Conservation (phyloP, 2,329 filamentous ascomycete genomes). For the Zymoseptoria pseudotritici region DNA sequence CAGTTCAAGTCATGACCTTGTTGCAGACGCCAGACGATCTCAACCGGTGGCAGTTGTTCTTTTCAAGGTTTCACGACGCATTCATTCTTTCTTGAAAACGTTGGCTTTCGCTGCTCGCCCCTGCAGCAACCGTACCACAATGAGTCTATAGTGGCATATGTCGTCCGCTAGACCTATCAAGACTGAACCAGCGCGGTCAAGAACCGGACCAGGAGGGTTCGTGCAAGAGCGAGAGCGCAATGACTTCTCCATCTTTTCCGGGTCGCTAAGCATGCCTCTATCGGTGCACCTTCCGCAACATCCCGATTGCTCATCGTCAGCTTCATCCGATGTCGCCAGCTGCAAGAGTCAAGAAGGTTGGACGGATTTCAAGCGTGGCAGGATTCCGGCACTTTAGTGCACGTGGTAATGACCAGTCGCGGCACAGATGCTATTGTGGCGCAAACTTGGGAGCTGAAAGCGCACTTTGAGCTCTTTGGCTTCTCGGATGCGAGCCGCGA, state of each 20-base stretch:
- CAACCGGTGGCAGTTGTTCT: too few relatives aligned
- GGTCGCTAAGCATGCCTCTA: neutral
- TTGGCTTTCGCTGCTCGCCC: too few relatives aligned
- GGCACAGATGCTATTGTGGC: neutral
- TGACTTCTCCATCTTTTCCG: neutral
- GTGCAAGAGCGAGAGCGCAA: neutral
- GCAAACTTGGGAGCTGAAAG: neutral
- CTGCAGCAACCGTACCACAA: too few relatives aligned
- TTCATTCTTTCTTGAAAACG: too few relatives aligned
- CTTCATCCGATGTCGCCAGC: neutral
- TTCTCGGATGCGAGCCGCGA: neutral
- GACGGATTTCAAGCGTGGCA: neutral
- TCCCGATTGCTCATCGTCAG: neutral
- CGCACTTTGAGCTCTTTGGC: neutral
- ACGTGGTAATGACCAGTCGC: neutral
- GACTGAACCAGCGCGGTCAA: too few relatives aligned
- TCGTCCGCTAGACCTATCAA: too few relatives aligned
- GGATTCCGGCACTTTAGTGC: neutral
- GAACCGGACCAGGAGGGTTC: neutral
- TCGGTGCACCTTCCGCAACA: neutral
- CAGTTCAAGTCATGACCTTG: too few relatives aligned
- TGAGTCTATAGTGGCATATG: too few relatives aligned
- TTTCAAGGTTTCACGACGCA: too few relatives aligned
- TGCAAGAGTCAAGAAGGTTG: neutral
- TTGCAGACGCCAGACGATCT: too few relatives aligned